Base-by-base conservation (phyloP, 1,284 basidiomycete genomes). In the Ceratorhiza oryzae-sativae region DNA sequence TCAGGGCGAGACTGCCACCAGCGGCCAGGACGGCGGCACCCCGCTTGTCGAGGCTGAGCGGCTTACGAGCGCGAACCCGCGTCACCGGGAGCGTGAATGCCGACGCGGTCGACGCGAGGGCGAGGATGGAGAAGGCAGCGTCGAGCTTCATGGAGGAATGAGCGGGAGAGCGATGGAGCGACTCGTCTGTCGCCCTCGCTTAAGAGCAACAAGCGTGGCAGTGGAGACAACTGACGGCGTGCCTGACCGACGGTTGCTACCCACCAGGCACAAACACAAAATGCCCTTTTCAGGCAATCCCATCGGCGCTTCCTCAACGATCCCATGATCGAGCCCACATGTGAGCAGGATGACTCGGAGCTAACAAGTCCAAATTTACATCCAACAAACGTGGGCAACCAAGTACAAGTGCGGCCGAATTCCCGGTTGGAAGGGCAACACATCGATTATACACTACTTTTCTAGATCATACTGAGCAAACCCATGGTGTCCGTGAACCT, bases 61-160 rank as follows among this genome's bases (percentile, higher is more conserved):
- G 62, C n/a, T 39, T 42, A 8, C 65, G 51, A 10, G 49, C 25
- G 20, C 58, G 56, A 27, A 68, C 51, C 9, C 65, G 51, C 1
- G 65, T 56, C 25, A 68, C 65, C 32, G 65, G 65, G 23, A 68
- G 23, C 10, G 53, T 51, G 20, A 68, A 25, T 1, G 45, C 65
- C 51, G 53, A 68, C 51, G 41, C 65, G 36, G 53, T 58, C 65
- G 51, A 56, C 36, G 39, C 65, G 41, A 41, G 41, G n/a, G 53
- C 53, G 49, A 68, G 41, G 34, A 58, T 23, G 5, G 65, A 18
- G 20, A 68, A 45, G 25, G 65, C 53, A 48, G 51, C 53, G 36
- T 20, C 48, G 18, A 51, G 36, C 65, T 68, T 68, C 65, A 68
- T 68, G 25, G 36, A n/a, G n/a, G n/a, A n/a, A n/a, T n/a, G n/a